A percentile compares a stretch with the other conserved stretches of the same genome.
Evolutionary conservation across 345 rosid genomes (phyloP).

Genomic region (Psidium guajava): DNA sequence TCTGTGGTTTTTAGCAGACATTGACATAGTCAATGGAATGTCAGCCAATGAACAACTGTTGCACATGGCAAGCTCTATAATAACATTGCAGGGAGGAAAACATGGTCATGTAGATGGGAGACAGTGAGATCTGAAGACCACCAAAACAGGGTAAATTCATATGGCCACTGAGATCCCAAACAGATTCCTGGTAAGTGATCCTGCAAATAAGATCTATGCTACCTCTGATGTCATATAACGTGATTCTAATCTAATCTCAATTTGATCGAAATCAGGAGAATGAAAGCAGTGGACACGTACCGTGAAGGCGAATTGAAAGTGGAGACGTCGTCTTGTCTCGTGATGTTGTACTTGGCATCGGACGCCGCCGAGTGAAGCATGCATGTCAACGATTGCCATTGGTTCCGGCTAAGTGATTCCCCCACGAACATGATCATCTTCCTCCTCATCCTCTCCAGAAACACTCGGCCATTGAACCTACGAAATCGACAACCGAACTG

Average conservation of each 20-base stretch:
- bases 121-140: background rate
- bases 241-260: background rate
- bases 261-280: background rate
- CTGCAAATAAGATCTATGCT: background rate
- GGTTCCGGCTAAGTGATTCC: slow-evolving; percentile 67
- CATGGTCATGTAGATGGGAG: slow-evolving; percentile 7
- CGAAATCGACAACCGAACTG: background rate
- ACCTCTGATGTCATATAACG: background rate
- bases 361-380: slow-evolving; percentile 55
- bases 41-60: background rate
- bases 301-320: slow-evolving; percentile 27
- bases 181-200: background rate
- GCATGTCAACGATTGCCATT: slow-evolving; percentile 78
- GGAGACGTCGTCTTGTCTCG: slow-evolving; percentile 34
- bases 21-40: background rate
- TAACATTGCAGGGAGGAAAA: background rate
- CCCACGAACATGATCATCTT: slow-evolving; percentile 73
- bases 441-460: slow-evolving; percentile 41
- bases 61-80: background rate
- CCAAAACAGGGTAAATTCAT: background rate
- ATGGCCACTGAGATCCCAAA: background rate
- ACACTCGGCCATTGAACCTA: slow-evolving; percentile 52
- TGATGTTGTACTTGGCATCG: slow-evolving; percentile 14
- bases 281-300: background rate
- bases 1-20: background rate